Conservation (phyloP, 1,139 yeast species). For the Suhomyces anneliseae region DNA sequence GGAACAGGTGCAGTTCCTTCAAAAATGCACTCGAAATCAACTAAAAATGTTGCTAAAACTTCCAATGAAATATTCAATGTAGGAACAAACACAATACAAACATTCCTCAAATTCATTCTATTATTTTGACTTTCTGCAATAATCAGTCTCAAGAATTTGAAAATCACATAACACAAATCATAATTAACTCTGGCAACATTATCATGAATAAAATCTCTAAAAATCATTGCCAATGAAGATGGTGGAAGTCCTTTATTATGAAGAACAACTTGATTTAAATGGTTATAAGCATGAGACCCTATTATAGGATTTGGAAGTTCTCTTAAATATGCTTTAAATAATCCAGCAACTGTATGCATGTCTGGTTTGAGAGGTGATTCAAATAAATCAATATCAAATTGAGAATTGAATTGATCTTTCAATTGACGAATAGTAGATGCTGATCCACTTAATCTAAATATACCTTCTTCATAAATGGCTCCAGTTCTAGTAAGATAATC, state of each 20-base stretch:
- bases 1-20: slow-evolving; percentile 49
- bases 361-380: slow-evolving; percentile 48
- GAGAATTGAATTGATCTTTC: slow-evolving; percentile 64
- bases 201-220: slow-evolving; percentile 34
- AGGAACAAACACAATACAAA: slow-evolving; percentile 85
- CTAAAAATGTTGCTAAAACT: slow-evolving; percentile 60
- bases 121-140: slow-evolving; percentile 63
- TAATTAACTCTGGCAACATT: slow-evolving; percentile 47
- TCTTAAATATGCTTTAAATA: slow-evolving; percentile 71
- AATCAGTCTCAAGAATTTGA: slow-evolving; percentile 66
- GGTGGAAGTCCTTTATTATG: slow-evolving; percentile 13
- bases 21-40: slow-evolving; percentile 65
- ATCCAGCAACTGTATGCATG: slow-evolving; percentile 77
- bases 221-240: slow-evolving; percentile 28
- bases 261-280: slow-evolving; percentile 29
- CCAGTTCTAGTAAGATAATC: slow-evolving; percentile 65
- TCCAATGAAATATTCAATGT: slow-evolving; percentile 73
- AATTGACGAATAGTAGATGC: slow-evolving; percentile 73
- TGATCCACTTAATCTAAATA: slow-evolving; percentile 89
- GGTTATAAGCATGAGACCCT: slow-evolving; percentile 48
- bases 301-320: slow-evolving; percentile 68
- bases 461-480: slow-evolving; percentile 85
- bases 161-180: slow-evolving; percentile 63
- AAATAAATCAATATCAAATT: slow-evolving; percentile 69
- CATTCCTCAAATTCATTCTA: slow-evolving; percentile 78